Evolutionary conservation across 106 monocot genomes (phyloP).

Genomic region (Agapanthus africanus): DNA sequence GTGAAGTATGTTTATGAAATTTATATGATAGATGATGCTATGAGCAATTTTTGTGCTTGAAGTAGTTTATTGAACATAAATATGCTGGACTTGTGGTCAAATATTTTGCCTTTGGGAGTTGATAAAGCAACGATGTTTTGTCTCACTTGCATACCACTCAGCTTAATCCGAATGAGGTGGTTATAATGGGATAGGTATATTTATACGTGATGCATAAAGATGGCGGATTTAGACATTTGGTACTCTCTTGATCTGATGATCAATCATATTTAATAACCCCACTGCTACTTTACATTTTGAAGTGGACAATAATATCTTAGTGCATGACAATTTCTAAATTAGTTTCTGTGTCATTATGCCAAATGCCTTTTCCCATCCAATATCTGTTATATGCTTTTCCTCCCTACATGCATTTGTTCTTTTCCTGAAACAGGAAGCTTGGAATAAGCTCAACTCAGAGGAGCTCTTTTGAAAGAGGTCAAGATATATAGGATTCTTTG

Average conservation of each 20-base stretch:
- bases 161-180: too few species aligned
- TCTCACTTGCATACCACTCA: background rate
- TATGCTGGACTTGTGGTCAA: background rate
- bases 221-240: background rate
- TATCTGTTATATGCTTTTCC: background rate
- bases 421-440: constrained; percentile 48
- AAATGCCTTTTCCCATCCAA: background rate
- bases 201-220: background rate
- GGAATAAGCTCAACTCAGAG: constrained; percentile 72
- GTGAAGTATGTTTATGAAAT: too few species aligned
- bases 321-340: background rate
- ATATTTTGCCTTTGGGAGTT: background rate
- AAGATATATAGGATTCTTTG: background rate
- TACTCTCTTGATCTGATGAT: background rate
- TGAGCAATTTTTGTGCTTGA: too few species aligned
- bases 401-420: background rate
- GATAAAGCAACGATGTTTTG: background rate
- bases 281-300: background rate
- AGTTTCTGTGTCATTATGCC: background rate
- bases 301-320: background rate
- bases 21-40: too few species aligned
- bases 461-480: constrained; percentile 40
- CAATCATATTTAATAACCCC: background rate
- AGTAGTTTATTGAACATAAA: background rate
- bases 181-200: background rate